A percentile compares a stretch with the other conserved stretches of the same genome.
Evolutionary conservation across 2,329 filamentous ascomycete species (phyloP).

Genomic region (Trematosphaeria pertusa): DNA sequence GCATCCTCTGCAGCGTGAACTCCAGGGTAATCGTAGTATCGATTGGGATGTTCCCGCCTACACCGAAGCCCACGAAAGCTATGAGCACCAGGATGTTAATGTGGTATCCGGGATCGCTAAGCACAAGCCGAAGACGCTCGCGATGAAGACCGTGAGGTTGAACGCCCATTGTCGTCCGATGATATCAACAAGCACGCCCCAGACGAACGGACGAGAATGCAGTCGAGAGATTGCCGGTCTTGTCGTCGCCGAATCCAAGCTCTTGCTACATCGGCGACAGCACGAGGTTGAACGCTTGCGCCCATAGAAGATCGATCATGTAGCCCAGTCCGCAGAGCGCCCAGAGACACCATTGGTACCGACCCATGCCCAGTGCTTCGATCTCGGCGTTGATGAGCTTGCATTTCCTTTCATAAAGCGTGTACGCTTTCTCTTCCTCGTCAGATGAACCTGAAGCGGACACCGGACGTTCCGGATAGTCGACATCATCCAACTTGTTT

Average conservation of each 20-base stretch:
- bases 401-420: constrained; percentile 54
- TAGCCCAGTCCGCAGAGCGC: constrained; percentile 62
- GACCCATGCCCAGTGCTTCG: constrained; percentile 60
- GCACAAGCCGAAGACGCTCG: constrained; percentile 61
- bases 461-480: neutral
- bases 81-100: constrained; percentile 60
- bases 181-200: constrained; percentile 64
- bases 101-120: constrained; percentile 60
- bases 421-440: constrained; percentile 19
- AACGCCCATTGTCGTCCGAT: constrained; percentile 63
- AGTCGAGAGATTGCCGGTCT: constrained; percentile 61
- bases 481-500: neutral
- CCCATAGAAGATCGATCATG: constrained; percentile 64
- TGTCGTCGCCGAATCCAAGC: constrained; percentile 56
- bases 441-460: no score
- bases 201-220: constrained; percentile 62
- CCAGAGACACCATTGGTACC: constrained; percentile 63
- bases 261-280: constrained; percentile 63
- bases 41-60: constrained; percentile 63
- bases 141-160: constrained; percentile 64
- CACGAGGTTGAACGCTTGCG: constrained; percentile 64
- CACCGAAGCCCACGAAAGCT: constrained; percentile 61
- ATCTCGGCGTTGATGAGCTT: constrained; percentile 57
- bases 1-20: constrained; percentile 60
- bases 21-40: constrained; percentile 64